Conservation (phyloP, 768 basidiomycete species). For the Cubamyces lactineus region DNA sequence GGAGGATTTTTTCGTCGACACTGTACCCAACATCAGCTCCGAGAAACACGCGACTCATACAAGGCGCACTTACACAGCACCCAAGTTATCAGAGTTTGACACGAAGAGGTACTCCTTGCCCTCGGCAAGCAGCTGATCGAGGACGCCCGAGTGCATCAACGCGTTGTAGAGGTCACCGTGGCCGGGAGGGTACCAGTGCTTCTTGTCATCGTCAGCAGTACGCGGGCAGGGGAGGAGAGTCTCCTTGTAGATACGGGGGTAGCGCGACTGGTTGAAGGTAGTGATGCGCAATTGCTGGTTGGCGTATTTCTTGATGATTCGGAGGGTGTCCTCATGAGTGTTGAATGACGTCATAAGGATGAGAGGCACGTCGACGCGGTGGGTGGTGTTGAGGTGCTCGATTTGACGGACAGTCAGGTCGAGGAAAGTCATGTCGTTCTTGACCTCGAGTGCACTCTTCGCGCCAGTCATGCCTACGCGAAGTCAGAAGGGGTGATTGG, state of each 20-base stretch:
- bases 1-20: slow-evolving; percentile 60
- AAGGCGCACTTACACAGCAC: slow-evolving; percentile 68
- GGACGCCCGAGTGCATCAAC: slow-evolving; percentile 84
- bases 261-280: slow-evolving; percentile 92
- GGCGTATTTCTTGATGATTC: slow-evolving; percentile 96
- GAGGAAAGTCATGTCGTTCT: slow-evolving; percentile 97
- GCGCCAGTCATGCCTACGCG: slow-evolving; percentile 78
- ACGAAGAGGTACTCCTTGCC: slow-evolving; percentile 98
- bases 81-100: slow-evolving; percentile 96
- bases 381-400: slow-evolving; percentile 88
- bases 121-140: slow-evolving; percentile 85
- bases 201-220: slow-evolving; percentile 80
- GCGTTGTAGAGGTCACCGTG: slow-evolving; percentile 98
- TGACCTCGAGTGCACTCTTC: slow-evolving; percentile 93
- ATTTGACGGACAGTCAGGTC: slow-evolving; percentile 94
- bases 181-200: slow-evolving; percentile 95
- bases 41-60: not conserved
- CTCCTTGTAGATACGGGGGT: slow-evolving; percentile 92
- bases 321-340: slow-evolving; percentile 94
- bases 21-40: slow-evolving; percentile 6
- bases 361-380: slow-evolving; percentile 90
- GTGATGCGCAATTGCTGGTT: slow-evolving; percentile 94
- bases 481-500: slow-evolving; percentile 1
- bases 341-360: slow-evolving; percentile 99
- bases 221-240: slow-evolving; percentile 83